Percentiles rank a stretch among this genome's conserved stretches.
Evolutionary conservation across 2,329 filamentous ascomycete species (phyloP).

Genomic region (Pseudogymnoascus sp.): DNA sequence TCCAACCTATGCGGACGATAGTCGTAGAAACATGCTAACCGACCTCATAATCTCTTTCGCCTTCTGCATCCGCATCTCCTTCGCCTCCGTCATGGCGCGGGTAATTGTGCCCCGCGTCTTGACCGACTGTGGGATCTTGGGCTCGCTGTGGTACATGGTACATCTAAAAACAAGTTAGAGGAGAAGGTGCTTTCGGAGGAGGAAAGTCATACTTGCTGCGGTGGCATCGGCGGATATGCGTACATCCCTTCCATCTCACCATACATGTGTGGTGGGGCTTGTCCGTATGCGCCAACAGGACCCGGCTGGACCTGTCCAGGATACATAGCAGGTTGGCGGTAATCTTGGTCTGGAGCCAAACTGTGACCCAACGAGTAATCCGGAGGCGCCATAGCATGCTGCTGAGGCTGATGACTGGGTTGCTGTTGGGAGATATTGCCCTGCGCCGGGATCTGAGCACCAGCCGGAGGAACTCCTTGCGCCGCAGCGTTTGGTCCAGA

Average conservation of each 20-base stretch:
- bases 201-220: constrained; percentile 61
- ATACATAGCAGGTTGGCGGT: constrained; percentile 77
- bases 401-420: constrained; percentile 43
- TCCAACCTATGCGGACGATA: constrained; percentile 39
- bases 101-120: constrained; percentile 30
- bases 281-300: constrained; percentile 63
- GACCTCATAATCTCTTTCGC: constrained; percentile 36
- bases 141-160: constrained; percentile 32
- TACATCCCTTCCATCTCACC: constrained; percentile 79
- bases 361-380: constrained; percentile 57
- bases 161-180: constrained; percentile 26
- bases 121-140: constrained; percentile 29
- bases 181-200: neutral
- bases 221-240: constrained; percentile 67
- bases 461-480: constrained; percentile 39
- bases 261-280: constrained; percentile 69
- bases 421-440: constrained; percentile 39
- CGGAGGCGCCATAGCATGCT: constrained; percentile 49
- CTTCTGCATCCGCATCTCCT: constrained; percentile 36
- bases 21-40: constrained; percentile 45
- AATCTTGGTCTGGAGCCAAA: constrained; percentile 64
- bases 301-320: constrained; percentile 67
- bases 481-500: constrained; percentile 37
- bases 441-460: constrained; percentile 42
- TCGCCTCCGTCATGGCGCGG: constrained; percentile 32